These are phyloP conservation scores for Microcera coccophila DNA, from an alignment of 2,329 filamentous ascomycete genomes.

Conservation along the genomic window DNA sequence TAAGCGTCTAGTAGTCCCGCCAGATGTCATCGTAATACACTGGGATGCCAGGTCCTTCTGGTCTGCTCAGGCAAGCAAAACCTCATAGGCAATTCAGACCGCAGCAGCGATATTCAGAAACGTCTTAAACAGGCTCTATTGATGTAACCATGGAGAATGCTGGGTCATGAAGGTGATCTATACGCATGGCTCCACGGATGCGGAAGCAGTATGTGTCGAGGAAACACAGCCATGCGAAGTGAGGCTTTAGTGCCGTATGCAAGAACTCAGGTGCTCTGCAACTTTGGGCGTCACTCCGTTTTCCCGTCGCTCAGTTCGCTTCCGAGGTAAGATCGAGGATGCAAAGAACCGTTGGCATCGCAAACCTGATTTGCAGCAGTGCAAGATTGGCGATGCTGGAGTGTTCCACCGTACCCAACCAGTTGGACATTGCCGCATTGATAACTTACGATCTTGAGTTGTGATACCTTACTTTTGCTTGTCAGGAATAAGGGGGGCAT, in stretches of 20 bases:
- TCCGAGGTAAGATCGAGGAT: conserved; percentile 7
- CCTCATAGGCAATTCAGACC: too few species aligned
- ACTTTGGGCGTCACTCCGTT: background rate
- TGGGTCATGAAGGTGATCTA: background rate
- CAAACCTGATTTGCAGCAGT: conserved; percentile 14
- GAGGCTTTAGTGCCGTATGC: background rate
- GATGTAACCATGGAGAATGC: background rate
- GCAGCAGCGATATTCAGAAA: background rate
- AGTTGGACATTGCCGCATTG: conserved; percentile 20
- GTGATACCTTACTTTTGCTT: conserved; percentile 12
- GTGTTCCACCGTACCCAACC: conserved; percentile 22
- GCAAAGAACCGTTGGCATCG: conserved; percentile 16
- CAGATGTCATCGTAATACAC: too few species aligned
- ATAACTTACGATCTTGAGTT: conserved; percentile 22
- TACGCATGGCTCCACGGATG: background rate
- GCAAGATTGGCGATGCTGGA: conserved; percentile 25
- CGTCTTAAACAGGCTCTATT: background rate
- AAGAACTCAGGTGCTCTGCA: background rate
- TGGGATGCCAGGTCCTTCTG: too few species aligned
- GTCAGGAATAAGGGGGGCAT: conserved; percentile 8
- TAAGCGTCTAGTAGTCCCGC: too few species aligned
- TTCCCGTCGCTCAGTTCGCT: background rate
- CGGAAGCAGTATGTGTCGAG: background rate
- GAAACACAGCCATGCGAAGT: background rate
- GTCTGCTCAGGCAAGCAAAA: too few species aligned